Base-by-base conservation (phyloP, 352 stramenopile genomes). In the Plasmopara muralis region DNA sequence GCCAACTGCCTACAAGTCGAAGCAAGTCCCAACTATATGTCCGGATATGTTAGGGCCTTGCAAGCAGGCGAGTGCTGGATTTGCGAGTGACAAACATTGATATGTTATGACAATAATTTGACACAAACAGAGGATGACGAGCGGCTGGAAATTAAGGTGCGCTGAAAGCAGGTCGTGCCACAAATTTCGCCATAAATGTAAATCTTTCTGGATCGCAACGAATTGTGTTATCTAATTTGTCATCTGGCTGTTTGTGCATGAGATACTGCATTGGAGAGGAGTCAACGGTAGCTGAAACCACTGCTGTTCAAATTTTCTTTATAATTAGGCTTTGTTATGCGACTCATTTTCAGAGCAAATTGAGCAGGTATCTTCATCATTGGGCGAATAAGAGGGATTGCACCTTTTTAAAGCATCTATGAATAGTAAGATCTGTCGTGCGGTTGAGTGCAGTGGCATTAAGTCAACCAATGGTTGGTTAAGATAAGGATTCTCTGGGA, bases 241-340 rank as follows among this genome's bases (percentile, higher is more conserved):
- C 20, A 25, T 25, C 20, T 25, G 20, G 20, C 20, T 25, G 20
- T 25, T 25, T 31, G 40, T 6, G 12, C 10, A 31, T 41, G 43
- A 16, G 28, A 47, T 47, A 33, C 28, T 28, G 20, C 43, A 47
- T 20, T 37, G 28, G 28, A 13, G 28, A 9, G 10, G 20, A 37
- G 16, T 43, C 34, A 53, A 44, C 35, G 47, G 35, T 5, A 43
- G 34, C 9, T 29, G 56, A 64, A 64, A 64, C 56, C 25, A 64
- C 56, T 57, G 14, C 43, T 41, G 50, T 47, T 45, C 46, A 20
- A 30, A 47, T 40, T 47, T 58, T 40, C 4, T 15, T n/a, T 49
- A 54, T 48, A 43, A 45, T 53, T 59, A 59, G 9, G 25, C 25
- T 47, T 34, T 13, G 43, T 6, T 6, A 30, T 10, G 28, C 31